Base-by-base conservation (phyloP, 371 early-diverging fungal genomes). In the Rhizopus delemar region DNA sequence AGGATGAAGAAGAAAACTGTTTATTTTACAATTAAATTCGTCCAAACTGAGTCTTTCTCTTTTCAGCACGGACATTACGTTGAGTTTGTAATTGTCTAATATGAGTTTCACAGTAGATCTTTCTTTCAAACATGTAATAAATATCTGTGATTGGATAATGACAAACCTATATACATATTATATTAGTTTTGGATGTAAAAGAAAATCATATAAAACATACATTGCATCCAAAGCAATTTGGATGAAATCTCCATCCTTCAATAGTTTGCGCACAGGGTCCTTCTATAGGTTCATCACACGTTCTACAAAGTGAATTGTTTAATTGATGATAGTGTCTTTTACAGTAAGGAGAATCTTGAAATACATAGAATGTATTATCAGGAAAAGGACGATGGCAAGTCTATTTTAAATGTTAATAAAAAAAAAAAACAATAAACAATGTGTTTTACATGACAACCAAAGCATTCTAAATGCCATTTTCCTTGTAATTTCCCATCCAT, bases 281-380 rank as follows among this genome's bases (percentile, higher is more conserved):
- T 69, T 94, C 93, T 60, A 94, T 93, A 8, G 91, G 90, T 28
- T 87, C 80, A 45, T 79, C 77, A 61, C 94, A 94, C 16, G 77
- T 68, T 56, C 83, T 81, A 65, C 94, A 94, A 38, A 94, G 76
- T 6, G 92, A 90, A 53, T 86, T 85, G 67, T 92, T 92, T 50
- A 88, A 62, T 71, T 86, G 85, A 60, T 94, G 93, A 57, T 92
- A 94, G 68, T 93, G 92, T 32, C 86, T 78, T 54, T 83, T 79
- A 71, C 94, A 94, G 60, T 90, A 90, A 53, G 93, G 94, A n/a
- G 81, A 75, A 67, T 88, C 85, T 1, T 90, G 86, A 70, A 81
- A 87, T 9, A 92, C 93, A 63, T 92, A 94, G 64, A 94, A 94
- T 32, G 88, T 90, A 65, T 88, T 91, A 70, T 92, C 90, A 5